These are phyloP conservation scores for Podaxis sp. DNA, from an alignment of 768 basidiomycete species.

Conservation along the genomic window DNA sequence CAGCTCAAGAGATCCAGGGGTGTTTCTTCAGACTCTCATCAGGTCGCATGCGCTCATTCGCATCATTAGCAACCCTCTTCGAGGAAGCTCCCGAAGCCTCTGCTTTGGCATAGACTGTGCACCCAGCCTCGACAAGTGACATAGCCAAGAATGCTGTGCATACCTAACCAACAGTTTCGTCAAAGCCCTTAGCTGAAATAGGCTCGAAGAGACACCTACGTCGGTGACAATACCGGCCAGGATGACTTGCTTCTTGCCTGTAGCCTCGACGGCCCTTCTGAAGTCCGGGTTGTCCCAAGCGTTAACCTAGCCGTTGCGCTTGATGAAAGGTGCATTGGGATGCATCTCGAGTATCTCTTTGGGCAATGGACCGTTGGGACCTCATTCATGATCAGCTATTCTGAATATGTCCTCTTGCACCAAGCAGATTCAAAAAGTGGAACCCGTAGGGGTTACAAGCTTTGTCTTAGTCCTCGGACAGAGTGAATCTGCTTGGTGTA, in stretches of 20 bases:
- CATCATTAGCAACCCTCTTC: constrained; percentile 34
- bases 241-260: constrained; percentile 46
- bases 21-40: constrained; percentile 48
- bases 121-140: constrained; percentile 40
- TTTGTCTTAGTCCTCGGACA: too few relatives aligned
- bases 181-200: background rate
- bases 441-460: too few relatives aligned
- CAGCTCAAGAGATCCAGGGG: constrained; percentile 37
- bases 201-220: constrained; percentile 21
- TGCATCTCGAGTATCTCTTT: constrained; percentile 41
- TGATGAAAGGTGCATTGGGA: constrained; percentile 39
- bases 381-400: constrained; percentile 11
- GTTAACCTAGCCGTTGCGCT: constrained; percentile 44
- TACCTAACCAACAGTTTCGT: constrained; percentile 25
- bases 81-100: constrained; percentile 42
- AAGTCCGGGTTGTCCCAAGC: constrained; percentile 51
- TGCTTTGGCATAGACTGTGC: constrained; percentile 42
- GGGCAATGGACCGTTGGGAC: constrained; percentile 45
- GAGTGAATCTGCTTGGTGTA: too few relatives aligned
- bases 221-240: constrained; percentile 47
- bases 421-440: too few relatives aligned
- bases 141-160: constrained; percentile 46
- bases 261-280: constrained; percentile 40
- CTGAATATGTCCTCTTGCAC: background rate
- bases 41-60: constrained; percentile 47